phyloP scores from a whole-genome alignment of 371 early-diverging fungal genomes.

The Apophysomyces variabilis region DNA sequence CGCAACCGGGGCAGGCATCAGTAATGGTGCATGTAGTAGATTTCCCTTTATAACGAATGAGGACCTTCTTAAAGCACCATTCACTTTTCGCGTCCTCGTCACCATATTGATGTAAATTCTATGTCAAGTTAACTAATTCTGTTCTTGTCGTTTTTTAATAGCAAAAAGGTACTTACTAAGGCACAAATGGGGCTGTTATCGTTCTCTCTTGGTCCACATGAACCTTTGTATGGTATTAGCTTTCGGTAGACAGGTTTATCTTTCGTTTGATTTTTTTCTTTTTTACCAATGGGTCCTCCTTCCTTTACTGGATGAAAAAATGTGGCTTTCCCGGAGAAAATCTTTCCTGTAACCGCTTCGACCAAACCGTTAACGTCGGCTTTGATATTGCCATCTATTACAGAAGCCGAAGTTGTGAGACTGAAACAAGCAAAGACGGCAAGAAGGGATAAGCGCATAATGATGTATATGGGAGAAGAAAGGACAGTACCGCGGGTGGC shows the following conservation, averaged over 20 bases:
- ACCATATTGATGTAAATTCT: slow-evolving; percentile 45
- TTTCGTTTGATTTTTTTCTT: too few relatives aligned
- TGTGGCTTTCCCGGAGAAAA: neutral
- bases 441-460: neutral
- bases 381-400: neutral
- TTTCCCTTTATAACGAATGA: slow-evolving; percentile 28
- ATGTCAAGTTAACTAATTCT: neutral
- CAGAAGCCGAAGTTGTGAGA: neutral
- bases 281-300: slow-evolving; percentile 8
- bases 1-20: slow-evolving; percentile 43
- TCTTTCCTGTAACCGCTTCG: neutral
- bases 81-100: slow-evolving; percentile 32
- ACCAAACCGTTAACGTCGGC: neutral
- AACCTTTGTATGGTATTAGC: slow-evolving; percentile 19
- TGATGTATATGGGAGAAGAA: neutral
- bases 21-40: slow-evolving; percentile 34
- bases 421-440: neutral
- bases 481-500: neutral
- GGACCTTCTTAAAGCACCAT: slow-evolving; percentile 45
- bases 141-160: neutral
- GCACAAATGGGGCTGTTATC: slow-evolving; percentile 42
- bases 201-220: slow-evolving; percentile 36
- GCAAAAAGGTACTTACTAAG: slow-evolving; percentile 24
- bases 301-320: neutral
- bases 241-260: neutral